These are phyloP conservation scores for Exophiala alcalophila DNA, from an alignment of 2,329 filamentous ascomycete species.

Conservation along the genomic window DNA sequence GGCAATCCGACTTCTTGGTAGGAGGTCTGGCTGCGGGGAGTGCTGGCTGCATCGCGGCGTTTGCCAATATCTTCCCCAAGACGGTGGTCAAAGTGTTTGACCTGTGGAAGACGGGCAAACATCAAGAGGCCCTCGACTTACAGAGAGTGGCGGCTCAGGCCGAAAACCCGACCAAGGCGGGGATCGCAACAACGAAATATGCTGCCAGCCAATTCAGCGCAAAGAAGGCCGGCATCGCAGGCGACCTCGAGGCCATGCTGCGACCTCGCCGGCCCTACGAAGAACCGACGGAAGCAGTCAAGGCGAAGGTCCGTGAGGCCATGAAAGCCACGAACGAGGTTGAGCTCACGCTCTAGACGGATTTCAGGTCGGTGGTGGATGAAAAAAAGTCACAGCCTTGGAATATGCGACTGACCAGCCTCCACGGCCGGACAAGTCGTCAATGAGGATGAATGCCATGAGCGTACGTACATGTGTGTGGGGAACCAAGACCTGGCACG, in stretches of 20 bases:
- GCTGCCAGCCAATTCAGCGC: constrained; percentile 61
- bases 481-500: neutral
- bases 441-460: neutral
- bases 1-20: constrained; percentile 69
- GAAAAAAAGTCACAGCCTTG: no score
- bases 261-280: constrained; percentile 62
- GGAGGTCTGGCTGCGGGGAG: constrained; percentile 53
- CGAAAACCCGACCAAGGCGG: constrained; percentile 63
- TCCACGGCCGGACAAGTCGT: no score
- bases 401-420: no score
- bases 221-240: constrained; percentile 57
- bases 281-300: constrained; percentile 43
- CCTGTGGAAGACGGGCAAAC: constrained; percentile 57
- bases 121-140: constrained; percentile 57
- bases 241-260: constrained; percentile 54
- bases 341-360: constrained; percentile 12
- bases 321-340: constrained; percentile 30
- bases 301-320: constrained; percentile 41
- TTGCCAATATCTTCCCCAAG: constrained; percentile 57
- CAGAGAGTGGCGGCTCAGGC: constrained; percentile 62
- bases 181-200: constrained; percentile 67
- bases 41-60: constrained; percentile 56
- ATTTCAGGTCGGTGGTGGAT: neutral
- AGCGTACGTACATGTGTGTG: neutral
- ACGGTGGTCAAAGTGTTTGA: constrained; percentile 58